Base-by-base conservation (phyloP, 768 basidiomycete genomes). In the Thelephora aurantiotincta region DNA sequence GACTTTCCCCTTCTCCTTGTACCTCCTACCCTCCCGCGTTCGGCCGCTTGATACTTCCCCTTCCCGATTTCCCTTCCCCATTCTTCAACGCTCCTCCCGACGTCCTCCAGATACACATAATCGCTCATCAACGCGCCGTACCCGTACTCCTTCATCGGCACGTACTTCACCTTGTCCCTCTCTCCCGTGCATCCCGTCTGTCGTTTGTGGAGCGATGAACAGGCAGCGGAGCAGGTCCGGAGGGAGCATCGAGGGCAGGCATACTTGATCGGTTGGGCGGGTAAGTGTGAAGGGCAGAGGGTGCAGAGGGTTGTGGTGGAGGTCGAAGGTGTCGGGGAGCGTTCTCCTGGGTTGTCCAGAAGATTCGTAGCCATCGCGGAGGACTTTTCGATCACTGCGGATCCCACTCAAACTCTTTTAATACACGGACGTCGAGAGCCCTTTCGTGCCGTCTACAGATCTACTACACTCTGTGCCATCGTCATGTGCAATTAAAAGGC, bases 81-180 rank as follows among this genome's bases (percentile, higher is more conserved):
- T 11, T 75, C 77, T 18, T 70, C 68, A n/a, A 83, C 79, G 54
- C 73, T 79, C 53, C 91, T 65, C 18, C 84, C 78, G 26, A 90
- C 63, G 14, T 89, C 85, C 64, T 96, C 92, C 53, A 96, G 68
- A 59, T 80, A 92, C 36, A 71, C 69, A 60, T 91, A 96, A 64
- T 96, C 92, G 55, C 81, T 74, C 80, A 90, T 84, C 80, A 94
- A 82, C 22, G 75, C 72, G 7, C 88, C 87, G 76, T 85, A 89
- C 4, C 77, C 74, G 57, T 90, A 94, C 54, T 77, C 59, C 55
- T 87, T 90, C 78, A 92, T 82, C 11, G 83, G 75, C 13, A 91
- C 77, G 58, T 80, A 88, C 2, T 71, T 72, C 0, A 68, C 77
- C 56, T 80, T 81, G 65, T 91, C 72, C 47, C 88, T 80, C 50